A percentile compares a stretch with the other conserved stretches of the same genome.
Conservation (phyloP, 768 basidiomycete species). For the Lyophyllum decastes region DNA sequence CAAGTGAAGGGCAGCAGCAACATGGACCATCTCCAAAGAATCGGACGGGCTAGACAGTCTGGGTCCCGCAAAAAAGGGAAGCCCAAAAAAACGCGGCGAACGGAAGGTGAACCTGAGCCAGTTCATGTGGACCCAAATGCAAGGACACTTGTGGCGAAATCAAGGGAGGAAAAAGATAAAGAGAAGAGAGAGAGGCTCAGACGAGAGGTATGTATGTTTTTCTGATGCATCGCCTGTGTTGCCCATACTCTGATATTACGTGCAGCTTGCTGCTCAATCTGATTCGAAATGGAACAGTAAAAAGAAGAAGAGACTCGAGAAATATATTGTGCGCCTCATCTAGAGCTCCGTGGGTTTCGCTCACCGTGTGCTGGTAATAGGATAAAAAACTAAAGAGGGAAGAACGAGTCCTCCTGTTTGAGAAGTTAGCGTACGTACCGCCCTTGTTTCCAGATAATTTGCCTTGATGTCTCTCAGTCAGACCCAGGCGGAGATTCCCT, state of each 20-base stretch:
- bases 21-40: constrained; percentile 32
- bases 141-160: constrained; percentile 57
- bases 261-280: constrained; percentile 49
- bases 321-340: constrained; percentile 75
- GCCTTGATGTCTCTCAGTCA: constrained; percentile 50
- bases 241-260: constrained; percentile 9
- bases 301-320: constrained; percentile 88
- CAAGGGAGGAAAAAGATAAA: constrained; percentile 58
- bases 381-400: constrained; percentile 94
- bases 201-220: constrained; percentile 54
- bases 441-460: constrained; percentile 2
- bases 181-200: constrained; percentile 61
- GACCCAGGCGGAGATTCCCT: constrained; percentile 69
- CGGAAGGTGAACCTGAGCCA: constrained; percentile 16
- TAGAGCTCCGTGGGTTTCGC: background rate
- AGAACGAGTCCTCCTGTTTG: constrained; percentile 72
- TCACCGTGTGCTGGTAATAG: constrained; percentile 35
- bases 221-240: background rate
- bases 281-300: constrained; percentile 78
- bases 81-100: constrained; percentile 25
- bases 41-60: constrained; percentile 64
- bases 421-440: constrained; percentile 74
- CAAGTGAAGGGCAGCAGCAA: background rate
- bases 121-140: constrained; percentile 55
- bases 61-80: constrained; percentile 69